Base-by-base conservation (phyloP, 2,329 filamentous ascomycete genomes). In the Akanthomyces uredinophilus region DNA sequence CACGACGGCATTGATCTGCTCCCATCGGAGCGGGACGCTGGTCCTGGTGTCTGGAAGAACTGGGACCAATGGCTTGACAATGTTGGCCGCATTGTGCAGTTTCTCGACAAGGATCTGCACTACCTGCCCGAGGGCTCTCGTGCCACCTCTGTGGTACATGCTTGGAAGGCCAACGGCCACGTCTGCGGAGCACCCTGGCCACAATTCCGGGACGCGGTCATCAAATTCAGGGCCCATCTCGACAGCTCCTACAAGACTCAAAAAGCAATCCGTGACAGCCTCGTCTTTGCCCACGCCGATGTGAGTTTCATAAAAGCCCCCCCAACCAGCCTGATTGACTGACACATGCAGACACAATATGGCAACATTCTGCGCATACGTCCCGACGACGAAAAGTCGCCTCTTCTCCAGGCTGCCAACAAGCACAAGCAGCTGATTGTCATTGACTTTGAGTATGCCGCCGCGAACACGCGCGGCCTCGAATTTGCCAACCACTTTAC, bases 401-500 rank as follows among this genome's bases (percentile, higher is more conserved):
- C 94, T 0, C 83, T 98, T 8, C 82, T 97, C 13, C 85, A 95
- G 55, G 92, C 95, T 0, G 87, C 90, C 63, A 98, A 98, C 75
- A 87, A 94, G 68, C 95, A 99, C 78, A 98, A 96, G 75, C 94
- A 96, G 75, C 84, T 99, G 16, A 84, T 98, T 18, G 95, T 99
- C 66, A 99, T 99, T 70, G 95, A 99, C 73, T 99, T 99, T 70
- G 95, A 99, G 71, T 99, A 99, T 72, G 90, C 95, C 1, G 93
- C 88, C 2, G 92, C 94, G 62, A 99, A 98, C 72, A 82, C 88
- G 0, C 87, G 87, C 0, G 95, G 92, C 1, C 81, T 92, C 18
- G 95, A 99, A 74, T 98, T 99, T 72, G 95, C 92, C 63, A 99
- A 99, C 73, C 95, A 99, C 75, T 99, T 99, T 75, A 90, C 91